Base-by-base conservation (phyloP, 805 yeast species). In the Hanseniaspora lindneri region DNA sequence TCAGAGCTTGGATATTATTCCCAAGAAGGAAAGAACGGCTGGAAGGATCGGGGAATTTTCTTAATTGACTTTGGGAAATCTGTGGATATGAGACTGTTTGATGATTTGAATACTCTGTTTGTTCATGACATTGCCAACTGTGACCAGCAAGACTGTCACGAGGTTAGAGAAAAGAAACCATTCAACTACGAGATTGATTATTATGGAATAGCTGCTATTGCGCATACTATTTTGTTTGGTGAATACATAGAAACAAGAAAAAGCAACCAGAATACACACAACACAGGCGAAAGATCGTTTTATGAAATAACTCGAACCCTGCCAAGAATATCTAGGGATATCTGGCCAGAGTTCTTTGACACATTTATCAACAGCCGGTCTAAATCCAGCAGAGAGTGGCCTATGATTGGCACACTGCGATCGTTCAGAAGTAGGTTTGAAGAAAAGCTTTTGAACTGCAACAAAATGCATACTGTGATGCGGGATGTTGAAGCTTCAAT, bases 151-250 rank as follows among this genome's bases (percentile, higher is more conserved):
- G 94, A 83, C 55, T 84, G 94, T 58, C 75, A 76, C 4, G 85
- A 80, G 55, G 76, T 83, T 77, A 66, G 76, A 47, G 62, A 71
- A 3, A 66, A 72, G 3, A 57, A 67, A 44, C 73, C 81, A 0
- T 87, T 95, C 94, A 73, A 75, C 2, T 83, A 72, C 57, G 86
- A 87, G 58, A 79, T 80, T 3, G 96, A 87, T 63, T 85, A 85
- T 59, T 82, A 73, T 60, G 95, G 95, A 0, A 53, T 84, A 17
- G 96, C 95, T 0, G 73, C 77, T 29, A 74, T 83, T 0, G 66
- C 85, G 2, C 89, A 86, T 56, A 71, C 79, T 0, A 64, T 87
- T 71, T 65, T 87, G 16, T 86, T 79, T 66, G 94, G 94, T 0
- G 66, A 70, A 13, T 71, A 72, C 49, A 79, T 86, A 25, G 74